Evolutionary conservation across 371 early-diverging fungal species (phyloP).

Genomic region (Apophysomyces elegans): DNA sequence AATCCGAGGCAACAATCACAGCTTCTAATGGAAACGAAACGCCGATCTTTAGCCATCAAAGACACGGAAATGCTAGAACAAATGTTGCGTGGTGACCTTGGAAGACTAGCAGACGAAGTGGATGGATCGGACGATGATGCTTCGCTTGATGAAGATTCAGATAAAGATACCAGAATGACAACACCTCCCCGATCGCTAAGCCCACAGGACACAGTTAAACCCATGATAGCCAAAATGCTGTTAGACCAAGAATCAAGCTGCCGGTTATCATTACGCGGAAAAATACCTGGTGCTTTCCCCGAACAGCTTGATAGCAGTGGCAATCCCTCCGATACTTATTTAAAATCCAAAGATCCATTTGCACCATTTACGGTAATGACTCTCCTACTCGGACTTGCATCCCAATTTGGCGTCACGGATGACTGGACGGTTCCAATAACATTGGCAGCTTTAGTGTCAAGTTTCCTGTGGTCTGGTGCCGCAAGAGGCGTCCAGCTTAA

Average conservation of each 20-base stretch:
- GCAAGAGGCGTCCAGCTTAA: slow-evolving; percentile 37
- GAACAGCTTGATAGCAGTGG: background rate
- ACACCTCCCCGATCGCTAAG: slow-evolving; percentile 22
- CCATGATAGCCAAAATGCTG: slow-evolving; percentile 13
- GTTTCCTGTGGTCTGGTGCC: slow-evolving; percentile 48
- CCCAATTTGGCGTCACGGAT: slow-evolving; percentile 48
- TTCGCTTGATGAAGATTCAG: slow-evolving; percentile 8
- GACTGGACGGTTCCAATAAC: slow-evolving; percentile 58
- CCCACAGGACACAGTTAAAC: slow-evolving; percentile 11
- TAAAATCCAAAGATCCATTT: slow-evolving; percentile 39
- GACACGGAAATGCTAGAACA: slow-evolving; percentile 48
- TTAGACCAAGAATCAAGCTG: background rate
- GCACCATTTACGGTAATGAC: slow-evolving; percentile 41
- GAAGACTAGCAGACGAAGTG: slow-evolving; percentile 14
- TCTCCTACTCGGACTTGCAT: slow-evolving; percentile 39
- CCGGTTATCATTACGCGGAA: slow-evolving; percentile 20
- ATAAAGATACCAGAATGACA: slow-evolving; percentile 24
- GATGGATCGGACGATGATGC: slow-evolving; percentile 19
- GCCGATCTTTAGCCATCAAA: slow-evolving; percentile 50
- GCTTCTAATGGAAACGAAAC: slow-evolving; percentile 53
- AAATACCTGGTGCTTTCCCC: slow-evolving; percentile 26
- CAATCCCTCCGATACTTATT: slow-evolving; percentile 11
- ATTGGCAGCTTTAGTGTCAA: slow-evolving; percentile 44
- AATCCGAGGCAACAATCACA: slow-evolving; percentile 52
- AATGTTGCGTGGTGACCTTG: slow-evolving; percentile 49